These are phyloP conservation scores for Leccinum fallax DNA, from an alignment of 1,284 basidiomycete genomes.

Conservation along the genomic window DNA sequence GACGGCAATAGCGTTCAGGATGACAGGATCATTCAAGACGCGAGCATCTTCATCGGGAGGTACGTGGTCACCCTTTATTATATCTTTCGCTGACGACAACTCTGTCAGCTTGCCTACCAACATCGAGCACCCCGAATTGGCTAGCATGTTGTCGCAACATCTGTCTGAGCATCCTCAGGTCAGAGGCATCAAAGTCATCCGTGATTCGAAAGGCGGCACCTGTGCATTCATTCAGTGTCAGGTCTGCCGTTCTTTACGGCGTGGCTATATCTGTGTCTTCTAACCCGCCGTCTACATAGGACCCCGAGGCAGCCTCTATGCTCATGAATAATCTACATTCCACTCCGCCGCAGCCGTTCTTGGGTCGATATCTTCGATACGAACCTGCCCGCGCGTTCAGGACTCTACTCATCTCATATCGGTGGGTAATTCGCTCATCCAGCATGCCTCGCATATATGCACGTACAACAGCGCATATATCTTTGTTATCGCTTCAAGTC, in stretches of 20 bases:
- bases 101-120: constrained; percentile 64
- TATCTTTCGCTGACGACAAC: constrained; percentile 13
- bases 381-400: constrained; percentile 78
- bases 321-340: constrained; percentile 63
- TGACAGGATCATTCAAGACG: constrained; percentile 64
- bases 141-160: constrained; percentile 59
- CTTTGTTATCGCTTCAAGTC: neutral
- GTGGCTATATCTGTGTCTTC: constrained; percentile 7
- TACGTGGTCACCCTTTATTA: constrained; percentile 29
- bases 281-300: constrained; percentile 40
- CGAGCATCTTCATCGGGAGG: constrained; percentile 83
- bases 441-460: constrained; percentile 21
- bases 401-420: constrained; percentile 71
- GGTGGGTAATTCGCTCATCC: constrained; percentile 43
- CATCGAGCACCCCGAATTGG: constrained; percentile 63
- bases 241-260: constrained; percentile 41
- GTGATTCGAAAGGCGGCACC: constrained; percentile 70
- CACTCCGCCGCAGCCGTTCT: constrained; percentile 57
- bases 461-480: constrained; percentile 30
- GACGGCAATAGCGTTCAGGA: constrained; percentile 42
- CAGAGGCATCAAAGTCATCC: constrained; percentile 72
- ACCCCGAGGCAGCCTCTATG: constrained; percentile 55
- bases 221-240: constrained; percentile 84
- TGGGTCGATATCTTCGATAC: constrained; percentile 70
- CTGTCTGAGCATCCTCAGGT: constrained; percentile 62